Evolutionary conservation across 2,329 filamentous ascomycete species (phyloP).

Genomic region (Trichoderma brevicompactum): DNA sequence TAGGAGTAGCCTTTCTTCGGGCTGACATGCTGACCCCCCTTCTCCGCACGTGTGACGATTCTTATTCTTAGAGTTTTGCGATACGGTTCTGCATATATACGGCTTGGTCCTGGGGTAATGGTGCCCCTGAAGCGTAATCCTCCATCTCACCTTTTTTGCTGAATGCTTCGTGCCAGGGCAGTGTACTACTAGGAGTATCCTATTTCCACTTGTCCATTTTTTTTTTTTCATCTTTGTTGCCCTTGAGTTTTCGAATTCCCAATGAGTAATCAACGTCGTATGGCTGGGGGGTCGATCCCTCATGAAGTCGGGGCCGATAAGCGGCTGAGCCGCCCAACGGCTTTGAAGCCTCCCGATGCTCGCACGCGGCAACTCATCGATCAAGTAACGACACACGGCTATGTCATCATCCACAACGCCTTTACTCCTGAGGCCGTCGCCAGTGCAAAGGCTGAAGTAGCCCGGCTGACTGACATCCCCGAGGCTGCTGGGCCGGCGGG

Average conservation of each 20-base stretch:
- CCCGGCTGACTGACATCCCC: conserved; percentile 33
- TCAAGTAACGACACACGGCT: conserved; percentile 38
- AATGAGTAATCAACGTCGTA: background rate
- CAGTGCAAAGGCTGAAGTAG: conserved; percentile 32
- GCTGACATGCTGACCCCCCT: background rate
- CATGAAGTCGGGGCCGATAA: background rate
- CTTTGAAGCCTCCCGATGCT: background rate
- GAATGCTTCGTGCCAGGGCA: too few relatives aligned
- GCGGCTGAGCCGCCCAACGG: background rate
- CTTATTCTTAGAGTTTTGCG: background rate
- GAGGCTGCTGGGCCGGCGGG: conserved; percentile 36
- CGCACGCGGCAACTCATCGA: conserved; percentile 29
- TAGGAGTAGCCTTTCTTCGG: background rate
- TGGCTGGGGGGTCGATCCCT: background rate
- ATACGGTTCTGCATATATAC: background rate
- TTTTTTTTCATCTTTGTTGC: background rate
- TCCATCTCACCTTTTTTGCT: too few relatives aligned
- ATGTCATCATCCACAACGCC: conserved; percentile 43
- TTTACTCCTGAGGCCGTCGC: conserved; percentile 40
- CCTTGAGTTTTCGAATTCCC: too few relatives aligned
- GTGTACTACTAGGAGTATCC: too few relatives aligned
- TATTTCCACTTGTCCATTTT: too few relatives aligned
- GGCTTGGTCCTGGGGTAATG: background rate
- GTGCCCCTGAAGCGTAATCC: too few relatives aligned
- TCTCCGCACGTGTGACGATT: background rate